phyloP scores from a whole-genome alignment of 192 early-diverging fungal genomes.

The Coemansia sp. region DNA sequence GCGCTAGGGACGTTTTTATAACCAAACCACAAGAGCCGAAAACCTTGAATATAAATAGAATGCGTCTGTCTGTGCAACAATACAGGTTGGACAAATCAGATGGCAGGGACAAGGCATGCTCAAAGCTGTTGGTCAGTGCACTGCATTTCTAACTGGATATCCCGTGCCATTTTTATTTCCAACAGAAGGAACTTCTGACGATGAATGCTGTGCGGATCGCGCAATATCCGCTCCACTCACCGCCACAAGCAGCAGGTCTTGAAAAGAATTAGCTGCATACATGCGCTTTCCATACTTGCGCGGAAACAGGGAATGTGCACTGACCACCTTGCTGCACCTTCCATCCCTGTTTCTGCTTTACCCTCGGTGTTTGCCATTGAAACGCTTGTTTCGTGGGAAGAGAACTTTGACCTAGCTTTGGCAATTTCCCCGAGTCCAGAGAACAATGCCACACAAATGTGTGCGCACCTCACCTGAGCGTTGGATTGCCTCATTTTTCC shows the following conservation, averaged over 20 bases:
- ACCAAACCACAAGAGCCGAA: too few relatives aligned
- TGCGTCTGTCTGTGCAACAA: background rate
- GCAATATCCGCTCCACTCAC: slow-evolving; percentile 1
- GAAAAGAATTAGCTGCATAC: background rate
- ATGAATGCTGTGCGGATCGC: background rate
- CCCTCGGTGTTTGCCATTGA: too few relatives aligned
- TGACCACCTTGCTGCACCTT: too few relatives aligned
- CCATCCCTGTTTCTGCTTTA: background rate
- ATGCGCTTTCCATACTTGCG: background rate
- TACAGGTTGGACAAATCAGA: background rate
- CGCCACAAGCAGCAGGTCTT: too few relatives aligned
- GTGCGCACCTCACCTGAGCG: too few relatives aligned
- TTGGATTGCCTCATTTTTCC: too few relatives aligned
- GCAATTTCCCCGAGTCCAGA: too few relatives aligned
- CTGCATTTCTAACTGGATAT: background rate
- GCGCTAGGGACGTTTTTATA: too few relatives aligned
- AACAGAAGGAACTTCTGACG: too few relatives aligned
- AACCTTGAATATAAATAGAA: background rate
- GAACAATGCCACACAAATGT: too few relatives aligned
- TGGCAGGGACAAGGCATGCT: background rate
- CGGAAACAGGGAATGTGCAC: background rate
- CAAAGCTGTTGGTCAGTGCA: background rate
- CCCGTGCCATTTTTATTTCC: slow-evolving; percentile 1
- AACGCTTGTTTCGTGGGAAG: too few relatives aligned
- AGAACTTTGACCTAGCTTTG: too few relatives aligned